Evolutionary conservation across 305 asterid genomes (phyloP), one percentile per base, ranked within the genome.

Genomic region (Fraxinus greggii): DNA sequence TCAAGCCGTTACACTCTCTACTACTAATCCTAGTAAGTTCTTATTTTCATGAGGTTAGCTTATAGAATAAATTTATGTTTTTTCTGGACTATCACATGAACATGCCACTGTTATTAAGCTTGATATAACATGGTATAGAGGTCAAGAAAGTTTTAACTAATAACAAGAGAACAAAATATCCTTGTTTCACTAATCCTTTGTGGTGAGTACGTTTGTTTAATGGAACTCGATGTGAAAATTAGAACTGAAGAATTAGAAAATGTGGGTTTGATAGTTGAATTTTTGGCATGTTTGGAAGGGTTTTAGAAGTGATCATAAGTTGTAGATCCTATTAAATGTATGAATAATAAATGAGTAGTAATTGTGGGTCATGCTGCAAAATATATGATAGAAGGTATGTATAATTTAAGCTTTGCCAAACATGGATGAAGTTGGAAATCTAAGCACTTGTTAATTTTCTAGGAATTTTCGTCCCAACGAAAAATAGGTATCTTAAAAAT

Each of bases 11-110:
- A 31, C 86, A 19, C 69, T 93, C 87, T 84, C 94, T 15, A 21
- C 86, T 38, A 45, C 87, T 78, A 90, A 90, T 91, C 95, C 95
- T 84, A 89, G 99, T 94, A 87, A 85, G 97, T 80, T 21, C 56
- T 79, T 79, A 4, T 74, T 51, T 24, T 19, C 13, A 63, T 1
- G 31, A 63, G 15, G 1, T 17, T 51, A 72, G 6, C 70, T 21
- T 7, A 23, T 21, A n/a, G 4, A 13, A 59, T 23, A 54, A 54
- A 70, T 5, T 54, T 10, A 7, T 13, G 23, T 9, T 2, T 1
- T 42, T 76, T 15, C 31, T 17, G 24, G 7, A 26, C 67, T 5
- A 7, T 73, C 26, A 7, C 19, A 38, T 3, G 24, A 54, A n/a
- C 63, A 54, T 5, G 24, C 24, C 24, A n/a, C 24, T n/a, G 6